These are phyloP conservation scores for Leucaena leucocephala DNA, from an alignment of 306 rosid genomes.

Conservation along the genomic window DNA sequence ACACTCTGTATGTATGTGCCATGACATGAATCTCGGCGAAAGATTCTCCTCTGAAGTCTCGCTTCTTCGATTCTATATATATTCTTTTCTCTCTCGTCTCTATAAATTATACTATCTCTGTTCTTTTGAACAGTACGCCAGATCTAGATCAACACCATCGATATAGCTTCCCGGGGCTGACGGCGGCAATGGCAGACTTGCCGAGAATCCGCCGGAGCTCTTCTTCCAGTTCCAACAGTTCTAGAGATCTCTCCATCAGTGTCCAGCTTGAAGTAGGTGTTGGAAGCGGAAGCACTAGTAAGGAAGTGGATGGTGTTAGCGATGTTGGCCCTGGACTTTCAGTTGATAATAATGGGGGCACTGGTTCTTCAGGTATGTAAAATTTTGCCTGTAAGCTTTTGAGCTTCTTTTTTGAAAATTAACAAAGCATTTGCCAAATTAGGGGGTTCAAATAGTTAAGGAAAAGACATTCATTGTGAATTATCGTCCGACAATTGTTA, in stretches of 20 bases:
- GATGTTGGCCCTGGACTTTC: constrained; percentile 37
- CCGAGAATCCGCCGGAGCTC: constrained; percentile 48
- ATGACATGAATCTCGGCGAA: background rate
- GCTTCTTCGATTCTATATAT: background rate
- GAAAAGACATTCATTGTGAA: background rate
- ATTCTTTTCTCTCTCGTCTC: background rate
- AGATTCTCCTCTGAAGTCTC: constrained; percentile 12
- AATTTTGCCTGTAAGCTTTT: constrained; percentile 7
- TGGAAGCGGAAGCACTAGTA: constrained; percentile 39
- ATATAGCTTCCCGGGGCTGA: constrained; percentile 24
- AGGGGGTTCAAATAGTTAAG: background rate
- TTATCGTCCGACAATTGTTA: background rate
- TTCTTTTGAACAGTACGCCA: constrained; percentile 21
- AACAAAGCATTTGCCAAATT: background rate
- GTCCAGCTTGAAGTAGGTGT: constrained; percentile 32
- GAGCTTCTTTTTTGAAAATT: constrained; percentile 20
- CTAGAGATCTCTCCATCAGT: constrained; percentile 46
- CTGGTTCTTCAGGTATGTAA: constrained; percentile 54
- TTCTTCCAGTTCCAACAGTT: constrained; percentile 38
- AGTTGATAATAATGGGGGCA: constrained; percentile 36
- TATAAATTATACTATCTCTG: background rate
- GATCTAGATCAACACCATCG: constrained; percentile 47
- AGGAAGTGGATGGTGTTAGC: constrained; percentile 36
- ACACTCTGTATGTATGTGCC: background rate
- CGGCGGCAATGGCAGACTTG: constrained; percentile 60